These are phyloP conservation scores for Ganoderma multipileum DNA, from an alignment of 1,284 basidiomycete genomes.

Conservation along the genomic window DNA sequence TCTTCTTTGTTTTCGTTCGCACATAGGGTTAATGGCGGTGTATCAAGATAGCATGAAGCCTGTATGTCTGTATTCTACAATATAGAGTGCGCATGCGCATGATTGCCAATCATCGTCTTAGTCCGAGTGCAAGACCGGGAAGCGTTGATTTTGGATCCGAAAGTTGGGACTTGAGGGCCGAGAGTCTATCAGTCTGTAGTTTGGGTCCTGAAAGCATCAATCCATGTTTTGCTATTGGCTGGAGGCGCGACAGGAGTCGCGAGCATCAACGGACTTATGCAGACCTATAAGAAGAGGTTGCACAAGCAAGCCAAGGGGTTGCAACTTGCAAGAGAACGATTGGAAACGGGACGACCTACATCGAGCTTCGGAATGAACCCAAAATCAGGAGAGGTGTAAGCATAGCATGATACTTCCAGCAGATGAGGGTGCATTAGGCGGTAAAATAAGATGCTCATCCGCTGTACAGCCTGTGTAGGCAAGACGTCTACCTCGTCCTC, in stretches of 20 bases:
- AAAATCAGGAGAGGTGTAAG: not conserved
- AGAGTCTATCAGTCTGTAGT: not conserved
- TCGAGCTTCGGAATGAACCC: not conserved
- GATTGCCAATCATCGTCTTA: not conserved
- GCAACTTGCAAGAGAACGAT: not conserved
- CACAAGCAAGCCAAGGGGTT: not conserved
- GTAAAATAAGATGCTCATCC: conserved; percentile 15
- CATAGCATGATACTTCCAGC: not conserved
- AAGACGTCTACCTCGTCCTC: conserved; percentile 56
- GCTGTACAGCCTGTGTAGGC: conserved; percentile 11
- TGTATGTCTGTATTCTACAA: conserved; percentile 25
- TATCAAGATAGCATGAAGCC: conserved; percentile 25
- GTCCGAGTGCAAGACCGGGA: not conserved
- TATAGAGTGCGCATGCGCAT: conserved; percentile 16
- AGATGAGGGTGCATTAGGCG: conserved; percentile 23
- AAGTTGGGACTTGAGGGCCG: not conserved
- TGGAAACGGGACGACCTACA: not conserved
- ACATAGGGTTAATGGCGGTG: conserved; percentile 7
- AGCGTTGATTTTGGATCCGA: not conserved
- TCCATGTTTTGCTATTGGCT: not conserved
- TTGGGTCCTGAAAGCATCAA: not conserved
- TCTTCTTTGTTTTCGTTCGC: not conserved
- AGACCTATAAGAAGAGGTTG: not conserved
- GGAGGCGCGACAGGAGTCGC: not conserved
- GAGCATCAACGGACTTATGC: not conserved